Evolutionary conservation across 805 yeast species (phyloP).

Genomic region (Teunomyces funiuensis): DNA sequence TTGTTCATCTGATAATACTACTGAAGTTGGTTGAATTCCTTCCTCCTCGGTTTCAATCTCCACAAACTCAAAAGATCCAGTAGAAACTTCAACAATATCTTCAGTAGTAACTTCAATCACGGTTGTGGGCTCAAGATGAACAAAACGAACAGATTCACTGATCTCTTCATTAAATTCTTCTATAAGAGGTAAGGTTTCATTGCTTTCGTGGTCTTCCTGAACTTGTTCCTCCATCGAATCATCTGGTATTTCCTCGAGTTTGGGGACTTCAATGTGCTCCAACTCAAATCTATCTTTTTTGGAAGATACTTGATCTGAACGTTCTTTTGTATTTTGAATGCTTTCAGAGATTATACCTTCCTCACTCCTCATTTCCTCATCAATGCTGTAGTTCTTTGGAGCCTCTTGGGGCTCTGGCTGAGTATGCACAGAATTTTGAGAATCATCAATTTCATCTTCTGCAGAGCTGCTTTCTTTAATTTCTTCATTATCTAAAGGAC

Average conservation of each 20-base stretch:
- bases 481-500: no score
- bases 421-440: no score
- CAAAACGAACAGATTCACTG: background rate
- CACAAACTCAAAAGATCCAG: background rate
- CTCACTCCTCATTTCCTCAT: no score
- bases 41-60: background rate
- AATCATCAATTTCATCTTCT: no score
- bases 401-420: no score
- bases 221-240: background rate
- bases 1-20: background rate
- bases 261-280: background rate
- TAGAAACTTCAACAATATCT: background rate
- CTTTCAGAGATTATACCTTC: no score
- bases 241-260: slow-evolving; percentile 1
- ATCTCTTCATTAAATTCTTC: background rate
- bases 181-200: background rate
- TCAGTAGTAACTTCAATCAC: background rate
- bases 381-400: no score
- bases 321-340: background rate
- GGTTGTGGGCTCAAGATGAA: background rate
- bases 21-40: background rate
- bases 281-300: background rate
- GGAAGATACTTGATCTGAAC: background rate
- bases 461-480: no score
- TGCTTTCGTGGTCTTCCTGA: background rate